Percentiles rank a stretch among this genome's conserved stretches.
phyloP scores from a whole-genome alignment of 2,329 filamentous ascomycete genomes.

The Neophaeococcomyces aloes region DNA sequence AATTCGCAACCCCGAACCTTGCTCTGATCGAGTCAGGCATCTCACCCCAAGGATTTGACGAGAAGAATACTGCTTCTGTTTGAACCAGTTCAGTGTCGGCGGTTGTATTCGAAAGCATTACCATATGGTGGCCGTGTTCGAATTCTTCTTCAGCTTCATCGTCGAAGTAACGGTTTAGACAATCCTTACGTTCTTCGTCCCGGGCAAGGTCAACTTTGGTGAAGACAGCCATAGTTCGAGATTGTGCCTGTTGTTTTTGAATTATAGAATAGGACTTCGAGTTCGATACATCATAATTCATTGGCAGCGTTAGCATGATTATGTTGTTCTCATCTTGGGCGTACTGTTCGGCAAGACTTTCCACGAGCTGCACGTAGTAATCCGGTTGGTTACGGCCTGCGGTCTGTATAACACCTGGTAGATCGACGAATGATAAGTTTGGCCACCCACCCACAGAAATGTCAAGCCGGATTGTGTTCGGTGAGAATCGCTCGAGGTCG shows the following conservation, averaged over 20 bases:
- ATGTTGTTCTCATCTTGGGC: constrained; percentile 60
- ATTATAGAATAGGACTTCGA: constrained; percentile 61
- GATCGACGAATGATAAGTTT: constrained; percentile 70
- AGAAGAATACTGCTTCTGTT: constrained; percentile 4
- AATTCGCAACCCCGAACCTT: not conserved
- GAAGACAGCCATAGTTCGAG: constrained; percentile 61
- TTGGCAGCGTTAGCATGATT: constrained; percentile 64
- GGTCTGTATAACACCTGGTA: constrained; percentile 71
- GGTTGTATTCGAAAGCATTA: constrained; percentile 4
- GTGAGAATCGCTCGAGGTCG: constrained; percentile 58
- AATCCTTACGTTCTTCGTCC: constrained; percentile 44
- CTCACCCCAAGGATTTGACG: not conserved
- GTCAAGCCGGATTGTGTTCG: constrained; percentile 67
- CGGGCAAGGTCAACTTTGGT: constrained; percentile 73
- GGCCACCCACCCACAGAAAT: constrained; percentile 63
- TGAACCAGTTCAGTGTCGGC: not conserved
- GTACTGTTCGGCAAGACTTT: constrained; percentile 60
- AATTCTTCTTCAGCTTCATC: constrained; percentile 28
- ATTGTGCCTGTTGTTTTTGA: constrained; percentile 42
- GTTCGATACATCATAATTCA: constrained; percentile 68
- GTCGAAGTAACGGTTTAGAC: constrained; percentile 53
- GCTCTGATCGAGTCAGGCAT: not conserved
- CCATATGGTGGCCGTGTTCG: constrained; percentile 3
- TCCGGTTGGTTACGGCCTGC: constrained; percentile 53
- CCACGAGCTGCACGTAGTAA: constrained; percentile 61